Percentiles rank a stretch among this genome's conserved stretches.
These are phyloP conservation scores for Hypoxylon perforatum DNA, from an alignment of 495 filamentous ascomycete genomes.

Conservation along the genomic window DNA sequence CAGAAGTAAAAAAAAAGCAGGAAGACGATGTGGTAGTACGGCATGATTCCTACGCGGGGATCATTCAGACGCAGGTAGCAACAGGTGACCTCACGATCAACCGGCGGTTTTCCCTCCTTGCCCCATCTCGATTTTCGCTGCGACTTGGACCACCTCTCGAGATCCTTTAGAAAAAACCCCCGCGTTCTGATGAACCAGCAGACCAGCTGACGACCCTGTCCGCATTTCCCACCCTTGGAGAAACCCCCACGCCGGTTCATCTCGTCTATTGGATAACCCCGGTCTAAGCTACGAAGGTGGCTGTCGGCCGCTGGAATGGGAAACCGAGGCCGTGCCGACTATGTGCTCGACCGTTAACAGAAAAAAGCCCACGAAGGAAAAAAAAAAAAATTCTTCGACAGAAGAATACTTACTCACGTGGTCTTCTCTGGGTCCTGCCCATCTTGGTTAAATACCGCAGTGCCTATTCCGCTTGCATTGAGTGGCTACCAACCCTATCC, in stretches of 20 bases:
- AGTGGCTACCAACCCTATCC: slow-evolving; percentile 27
- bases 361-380: slow-evolving; percentile 11
- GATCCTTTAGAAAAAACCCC: slow-evolving; percentile 19
- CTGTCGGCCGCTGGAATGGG: slow-evolving; percentile 42
- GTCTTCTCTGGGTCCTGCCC: slow-evolving; percentile 26
- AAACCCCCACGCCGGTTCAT: slow-evolving; percentile 43
- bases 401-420: slow-evolving; percentile 30
- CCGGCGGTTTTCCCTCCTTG: slow-evolving; percentile 28
- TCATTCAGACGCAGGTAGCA: slow-evolving; percentile 22
- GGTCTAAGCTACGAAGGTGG: slow-evolving; percentile 29
- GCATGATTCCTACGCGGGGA: slow-evolving; percentile 28
- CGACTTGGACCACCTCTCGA: slow-evolving; percentile 12
- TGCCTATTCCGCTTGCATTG: slow-evolving; percentile 39
- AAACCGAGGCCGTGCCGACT: slow-evolving; percentile 36
- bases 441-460: slow-evolving; percentile 39
- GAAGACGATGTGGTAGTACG: slow-evolving; percentile 32
- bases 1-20: slow-evolving; percentile 15
- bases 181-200: slow-evolving; percentile 33
- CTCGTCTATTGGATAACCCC: slow-evolving; percentile 36
- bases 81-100: slow-evolving; percentile 41
- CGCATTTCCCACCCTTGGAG: slow-evolving; percentile 25
- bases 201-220: slow-evolving; percentile 42
- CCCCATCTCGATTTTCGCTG: slow-evolving; percentile 23
- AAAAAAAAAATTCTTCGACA: slow-evolving; percentile 4
- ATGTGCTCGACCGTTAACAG: neutral